Percentiles rank a stretch among this genome's conserved stretches.
These are phyloP conservation scores for Daucus carota DNA, from an alignment of 129 eudicot genomes.

Conservation along the genomic window DNA sequence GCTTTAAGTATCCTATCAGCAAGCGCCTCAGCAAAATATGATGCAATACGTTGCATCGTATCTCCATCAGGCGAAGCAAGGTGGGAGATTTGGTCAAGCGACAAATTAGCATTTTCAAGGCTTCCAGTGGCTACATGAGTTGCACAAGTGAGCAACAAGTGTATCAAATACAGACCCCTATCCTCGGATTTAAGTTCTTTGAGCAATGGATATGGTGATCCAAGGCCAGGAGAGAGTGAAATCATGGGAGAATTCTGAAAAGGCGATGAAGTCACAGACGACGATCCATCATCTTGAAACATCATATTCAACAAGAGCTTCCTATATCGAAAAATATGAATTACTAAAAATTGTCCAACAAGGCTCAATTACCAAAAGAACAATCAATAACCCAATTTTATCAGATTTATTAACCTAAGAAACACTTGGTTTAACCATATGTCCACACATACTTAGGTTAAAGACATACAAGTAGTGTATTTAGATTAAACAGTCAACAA, in stretches of 20 bases:
- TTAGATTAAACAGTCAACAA: background rate
- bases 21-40: slow-evolving; percentile 83
- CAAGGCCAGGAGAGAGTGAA: slow-evolving; percentile 58
- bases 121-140: slow-evolving; percentile 82
- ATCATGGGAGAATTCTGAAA: slow-evolving; percentile 57
- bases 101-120: slow-evolving; percentile 82
- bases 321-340: background rate
- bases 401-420: background rate
- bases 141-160: slow-evolving; percentile 77
- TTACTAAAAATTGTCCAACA: background rate
- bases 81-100: slow-evolving; percentile 92
- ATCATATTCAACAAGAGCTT: slow-evolving; percentile 29
- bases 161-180: slow-evolving; percentile 81
- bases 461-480: background rate
- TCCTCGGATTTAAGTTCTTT: slow-evolving; percentile 97
- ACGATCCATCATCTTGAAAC: slow-evolving; percentile 96
- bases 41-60: slow-evolving; percentile 93
- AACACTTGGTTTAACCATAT: background rate
- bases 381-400: background rate
- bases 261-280: slow-evolving; percentile 82
- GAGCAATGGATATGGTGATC: slow-evolving; percentile 75
- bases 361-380: background rate
- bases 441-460: background rate
- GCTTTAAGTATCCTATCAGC: slow-evolving; percentile 75
- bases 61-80: slow-evolving; percentile 95